Evolutionary conservation across 2,329 filamentous ascomycete species (phyloP), one percentile per base, ranked within the genome.

Genomic region (Colletotrichum australisinense): DNA sequence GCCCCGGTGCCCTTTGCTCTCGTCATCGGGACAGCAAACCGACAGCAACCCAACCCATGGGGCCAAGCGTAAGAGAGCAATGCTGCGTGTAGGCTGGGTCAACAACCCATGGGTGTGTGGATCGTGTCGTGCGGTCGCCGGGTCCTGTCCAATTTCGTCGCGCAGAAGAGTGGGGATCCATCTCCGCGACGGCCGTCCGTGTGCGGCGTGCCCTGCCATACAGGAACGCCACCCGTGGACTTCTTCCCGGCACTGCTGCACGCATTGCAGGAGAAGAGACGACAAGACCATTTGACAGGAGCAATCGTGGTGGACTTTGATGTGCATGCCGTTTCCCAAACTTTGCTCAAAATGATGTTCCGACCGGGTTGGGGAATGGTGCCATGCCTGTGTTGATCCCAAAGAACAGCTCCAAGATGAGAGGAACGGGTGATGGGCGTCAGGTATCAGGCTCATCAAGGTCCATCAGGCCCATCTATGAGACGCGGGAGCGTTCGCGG

Each of bases 341-440:
- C 63, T 72, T 28, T 68, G 69, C 69, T 30, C 63, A 58, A 49
- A 49, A 49, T 49, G 42, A n/a, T 38, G 32, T 24, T 64, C 46
- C 22, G 22, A 58, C 24, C 19, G 22, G 11, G 24, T 38, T 24
- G 28, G 56, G 63, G 49, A 52, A 58, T 64, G 69, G 12, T 67
- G 63, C 42, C 66, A 73, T 73, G 70, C 70, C 66, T 73, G 70
- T 32, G 66, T 73, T 73, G 70, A 73, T 73, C 70, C 55, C 53
- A 49, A 35, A 35, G 30, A 38, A 24, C 64, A 72, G 35, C 26
- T 69, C 53, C 42, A 26, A 69, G 59, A 73, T 73, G 70, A 73
- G 70, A 73, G 70, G 70, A 73, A 73, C 70, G 60, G 70, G 58
- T 73, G 70, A 73, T 69, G 66, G 26, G 46, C 66, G 59, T 69